phyloP scores from a whole-genome alignment of 2,329 filamentous ascomycete species.

The Colletotrichum phormii region DNA sequence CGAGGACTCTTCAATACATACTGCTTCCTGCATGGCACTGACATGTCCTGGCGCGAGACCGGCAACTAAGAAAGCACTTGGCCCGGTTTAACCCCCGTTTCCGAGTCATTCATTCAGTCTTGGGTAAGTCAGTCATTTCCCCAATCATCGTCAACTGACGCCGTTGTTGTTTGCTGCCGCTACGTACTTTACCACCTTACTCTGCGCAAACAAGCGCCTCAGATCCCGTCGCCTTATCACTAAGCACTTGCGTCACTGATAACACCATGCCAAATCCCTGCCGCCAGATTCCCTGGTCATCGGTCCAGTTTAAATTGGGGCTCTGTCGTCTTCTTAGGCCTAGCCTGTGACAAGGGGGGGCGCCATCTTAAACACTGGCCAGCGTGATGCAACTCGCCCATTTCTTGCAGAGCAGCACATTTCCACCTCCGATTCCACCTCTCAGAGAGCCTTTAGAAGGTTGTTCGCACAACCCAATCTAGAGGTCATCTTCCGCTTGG shows the following conservation, averaged over 20 bases:
- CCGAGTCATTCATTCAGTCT: conserved; percentile 31
- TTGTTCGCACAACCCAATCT: neutral
- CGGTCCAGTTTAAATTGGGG: conserved; percentile 33
- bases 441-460: neutral
- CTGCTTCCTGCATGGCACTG: conserved; percentile 27
- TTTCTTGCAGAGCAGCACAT: conserved; percentile 13
- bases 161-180: neutral
- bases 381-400: conserved; percentile 32
- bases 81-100: neutral
- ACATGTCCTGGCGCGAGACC: conserved; percentile 29
- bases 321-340: conserved; percentile 27
- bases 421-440: neutral
- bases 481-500: conserved; percentile 1
- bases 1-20: neutral
- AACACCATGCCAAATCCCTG: conserved; percentile 31
- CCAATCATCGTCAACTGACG: conserved; percentile 12
- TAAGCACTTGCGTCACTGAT: conserved; percentile 37
- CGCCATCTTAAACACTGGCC: conserved; percentile 32
- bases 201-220: neutral
- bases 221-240: conserved; percentile 24
- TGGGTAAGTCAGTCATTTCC: conserved; percentile 13
- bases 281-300: conserved; percentile 28
- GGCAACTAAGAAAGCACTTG: neutral
- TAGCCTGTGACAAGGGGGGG: conserved; percentile 29
- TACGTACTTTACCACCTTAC: neutral